Evolutionary conservation across 495 filamentous ascomycete genomes (phyloP), one percentile per base, ranked within the genome.

Genomic region (Copromyces sp.): DNA sequence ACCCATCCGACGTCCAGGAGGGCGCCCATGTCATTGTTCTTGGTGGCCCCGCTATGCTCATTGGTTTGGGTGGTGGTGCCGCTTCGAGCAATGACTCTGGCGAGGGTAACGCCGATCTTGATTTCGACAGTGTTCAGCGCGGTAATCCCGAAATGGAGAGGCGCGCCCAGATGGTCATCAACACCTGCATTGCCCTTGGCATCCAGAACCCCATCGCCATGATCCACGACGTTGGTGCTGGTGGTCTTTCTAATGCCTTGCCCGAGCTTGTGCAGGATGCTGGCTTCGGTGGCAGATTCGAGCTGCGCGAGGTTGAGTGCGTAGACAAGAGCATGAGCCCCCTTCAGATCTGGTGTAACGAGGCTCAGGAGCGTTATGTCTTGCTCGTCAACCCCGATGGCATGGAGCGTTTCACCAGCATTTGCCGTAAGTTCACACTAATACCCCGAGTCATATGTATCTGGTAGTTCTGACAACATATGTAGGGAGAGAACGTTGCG

Each of bases 161-260:
- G 24, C 87, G 95, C 77, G 96, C 94, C 5, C 95, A 99, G 79
- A 94, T 95, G 86, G 95, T 98, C 45, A 98, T 99, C 82, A 94
- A 98, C 81, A 89, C 92, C 2, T 99, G 95, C 83, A 88, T 90
- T 38, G 89, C 94, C 2, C 86, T 97, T 80, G 94, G 94, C 12
- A 84, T 89, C 2, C 83, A 91, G 61, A 97, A 92, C 78, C 95
- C 95, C 0, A 98, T 99, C 71, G 89, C 91, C 71, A 94, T 97
- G 82, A 98, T 99, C 78, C 95, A 99, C 79, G 95, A 98, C 77
- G 95, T 99, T 68, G 95, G 95, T 70, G 96, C 95, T 40, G 95
- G 95, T 77, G 95, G 95, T 68, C 82, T 98, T 39, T 97, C 93
- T 0, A 99, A 98, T 80, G 96, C 94, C 32, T 85, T 99, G 29